Conservation (phyloP, 2,329 filamentous ascomycete species). For the Ceratocystis colombiana region DNA sequence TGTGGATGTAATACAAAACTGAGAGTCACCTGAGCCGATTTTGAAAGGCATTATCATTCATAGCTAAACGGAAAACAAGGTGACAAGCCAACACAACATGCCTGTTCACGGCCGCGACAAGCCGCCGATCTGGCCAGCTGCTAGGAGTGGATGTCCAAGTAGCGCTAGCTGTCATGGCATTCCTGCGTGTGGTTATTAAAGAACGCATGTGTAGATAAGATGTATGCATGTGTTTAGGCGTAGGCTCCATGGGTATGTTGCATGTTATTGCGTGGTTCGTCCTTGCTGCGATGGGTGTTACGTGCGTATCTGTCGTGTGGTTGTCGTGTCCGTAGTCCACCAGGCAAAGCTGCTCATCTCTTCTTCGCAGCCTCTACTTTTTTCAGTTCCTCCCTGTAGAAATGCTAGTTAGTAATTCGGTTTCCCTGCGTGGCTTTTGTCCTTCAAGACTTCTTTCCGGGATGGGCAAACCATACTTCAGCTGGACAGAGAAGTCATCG, state of each 20-base stretch:
- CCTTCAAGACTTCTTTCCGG: neutral
- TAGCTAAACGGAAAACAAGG: neutral
- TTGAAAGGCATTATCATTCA: neutral
- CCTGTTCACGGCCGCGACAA: neutral
- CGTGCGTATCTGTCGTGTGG: conserved; percentile 7
- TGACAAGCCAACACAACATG: neutral
- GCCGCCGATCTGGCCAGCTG: neutral
- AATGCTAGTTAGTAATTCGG: conserved; percentile 24
- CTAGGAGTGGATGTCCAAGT: neutral
- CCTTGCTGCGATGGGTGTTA: neutral
- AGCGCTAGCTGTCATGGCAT: neutral
- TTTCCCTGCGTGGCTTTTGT: neutral
- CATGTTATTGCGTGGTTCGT: neutral
- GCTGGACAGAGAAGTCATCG: conserved; percentile 89
- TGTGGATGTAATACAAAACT: too few species aligned
- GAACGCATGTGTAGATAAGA: neutral
- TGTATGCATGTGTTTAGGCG: neutral
- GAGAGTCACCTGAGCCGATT: neutral
- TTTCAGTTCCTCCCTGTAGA: conserved; percentile 72
- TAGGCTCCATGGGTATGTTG: neutral
- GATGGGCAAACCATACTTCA: conserved; percentile 56
- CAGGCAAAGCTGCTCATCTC: conserved; percentile 35
- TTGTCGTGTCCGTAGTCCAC: neutral
- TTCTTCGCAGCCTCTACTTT: conserved; percentile 75
- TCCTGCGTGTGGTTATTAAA: neutral